phyloP scores from a whole-genome alignment of 192 early-diverging fungal species.

The Diversispora eburnea region DNA sequence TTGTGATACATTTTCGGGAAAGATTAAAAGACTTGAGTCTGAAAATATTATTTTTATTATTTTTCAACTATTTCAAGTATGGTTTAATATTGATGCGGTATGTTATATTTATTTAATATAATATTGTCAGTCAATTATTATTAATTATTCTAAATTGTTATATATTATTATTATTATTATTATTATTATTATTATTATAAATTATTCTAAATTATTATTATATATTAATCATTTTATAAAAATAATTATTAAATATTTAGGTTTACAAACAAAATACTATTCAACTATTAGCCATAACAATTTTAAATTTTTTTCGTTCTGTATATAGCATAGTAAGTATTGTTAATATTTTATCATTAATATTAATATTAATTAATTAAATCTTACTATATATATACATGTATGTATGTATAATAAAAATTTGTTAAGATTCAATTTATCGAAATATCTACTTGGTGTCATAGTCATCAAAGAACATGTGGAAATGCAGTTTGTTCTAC shows the following conservation, averaged over 20 bases:
- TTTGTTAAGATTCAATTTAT: background rate
- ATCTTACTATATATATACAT: too few relatives aligned
- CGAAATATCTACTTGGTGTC: background rate
- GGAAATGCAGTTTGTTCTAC: background rate
- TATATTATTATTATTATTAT: too few relatives aligned
- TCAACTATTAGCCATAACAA: background rate
- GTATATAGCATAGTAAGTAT: background rate
- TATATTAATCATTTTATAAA: too few relatives aligned
- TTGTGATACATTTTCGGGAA: background rate
- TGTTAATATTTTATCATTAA: background rate
- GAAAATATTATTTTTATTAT: slow-evolving; percentile 11
- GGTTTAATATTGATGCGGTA: background rate
- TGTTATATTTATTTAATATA: background rate
- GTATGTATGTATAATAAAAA: background rate
- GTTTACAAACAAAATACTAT: background rate
- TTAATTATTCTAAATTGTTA: too few relatives aligned
- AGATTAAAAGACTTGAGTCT: background rate
- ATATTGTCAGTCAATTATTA: too few relatives aligned
- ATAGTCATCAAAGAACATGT: background rate
- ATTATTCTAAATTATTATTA: too few relatives aligned
- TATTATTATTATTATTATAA: too few relatives aligned
- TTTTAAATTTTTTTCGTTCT: background rate
- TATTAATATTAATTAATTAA: too few relatives aligned
- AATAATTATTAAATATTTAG: background rate
- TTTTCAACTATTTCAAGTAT: background rate